Evolutionary conservation across 345 rosid species (phyloP).

Genomic region (Sisymbrium irio): DNA sequence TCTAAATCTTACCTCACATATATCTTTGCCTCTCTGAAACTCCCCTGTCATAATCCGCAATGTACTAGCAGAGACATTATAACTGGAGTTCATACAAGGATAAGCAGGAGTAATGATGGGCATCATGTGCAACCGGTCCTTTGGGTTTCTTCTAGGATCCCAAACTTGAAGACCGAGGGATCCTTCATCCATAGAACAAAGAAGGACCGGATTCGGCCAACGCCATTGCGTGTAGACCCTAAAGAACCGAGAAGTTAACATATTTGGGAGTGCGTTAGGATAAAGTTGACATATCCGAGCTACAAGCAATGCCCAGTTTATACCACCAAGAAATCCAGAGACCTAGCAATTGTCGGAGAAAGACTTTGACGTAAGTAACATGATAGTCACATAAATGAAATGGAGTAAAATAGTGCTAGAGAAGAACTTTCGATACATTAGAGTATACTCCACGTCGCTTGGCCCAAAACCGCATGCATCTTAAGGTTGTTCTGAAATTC

Average conservation of each 20-base stretch:
- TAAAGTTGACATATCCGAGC: constrained; percentile 98
- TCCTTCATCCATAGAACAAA: constrained; percentile 83
- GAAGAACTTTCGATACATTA: constrained; percentile 52
- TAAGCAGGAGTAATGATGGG: constrained; percentile 99
- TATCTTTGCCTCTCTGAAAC: constrained; percentile 86
- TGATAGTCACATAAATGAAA: not conserved
- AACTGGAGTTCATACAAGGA: constrained; percentile 97
- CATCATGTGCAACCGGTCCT: constrained; percentile 85
- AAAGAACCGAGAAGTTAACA: constrained; percentile 91
- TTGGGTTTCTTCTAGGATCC: constrained; percentile 93
- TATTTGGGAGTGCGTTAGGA: constrained; percentile 94
- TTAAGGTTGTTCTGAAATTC: constrained; percentile 88
- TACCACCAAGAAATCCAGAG: constrained; percentile 98
- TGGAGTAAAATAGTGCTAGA: constrained; percentile 5
- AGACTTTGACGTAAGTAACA: constrained; percentile 1
- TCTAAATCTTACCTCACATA: constrained; percentile 78
- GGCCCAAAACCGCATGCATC: constrained; percentile 97
- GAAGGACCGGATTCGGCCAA: constrained; percentile 98
- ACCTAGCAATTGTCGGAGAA: constrained; percentile 49
- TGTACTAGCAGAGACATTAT: constrained; percentile 90
- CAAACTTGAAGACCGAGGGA: constrained; percentile 91
- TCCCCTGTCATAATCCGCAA: constrained; percentile 87
- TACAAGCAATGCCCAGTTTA: constrained; percentile 97
- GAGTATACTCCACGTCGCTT: constrained; percentile 98
- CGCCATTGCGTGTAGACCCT: constrained; percentile 95